These are phyloP conservation scores for Hypoxylon fragiforme DNA, from an alignment of 495 filamentous ascomycete species.

Conservation along the genomic window DNA sequence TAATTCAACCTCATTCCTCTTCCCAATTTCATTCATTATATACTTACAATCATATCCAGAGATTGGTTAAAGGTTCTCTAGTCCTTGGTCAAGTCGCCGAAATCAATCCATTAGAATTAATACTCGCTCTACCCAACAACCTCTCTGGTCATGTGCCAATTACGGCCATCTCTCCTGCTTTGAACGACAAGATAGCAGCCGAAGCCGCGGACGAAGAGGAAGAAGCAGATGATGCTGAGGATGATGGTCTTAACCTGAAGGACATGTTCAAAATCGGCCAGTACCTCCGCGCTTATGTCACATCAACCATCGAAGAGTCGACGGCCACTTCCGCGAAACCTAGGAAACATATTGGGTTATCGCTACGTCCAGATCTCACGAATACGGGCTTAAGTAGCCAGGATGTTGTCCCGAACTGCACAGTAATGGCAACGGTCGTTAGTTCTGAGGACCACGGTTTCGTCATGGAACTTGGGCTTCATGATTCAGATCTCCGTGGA, in stretches of 20 bases:
- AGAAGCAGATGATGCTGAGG: constrained; percentile 49
- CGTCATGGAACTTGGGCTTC: constrained; percentile 86
- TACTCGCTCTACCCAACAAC: constrained; percentile 86
- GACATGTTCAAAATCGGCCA: constrained; percentile 80
- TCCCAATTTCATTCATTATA: neutral
- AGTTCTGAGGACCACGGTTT: constrained; percentile 96
- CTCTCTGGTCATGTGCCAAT: constrained; percentile 86
- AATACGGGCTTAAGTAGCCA: constrained; percentile 73
- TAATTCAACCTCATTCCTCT: neutral
- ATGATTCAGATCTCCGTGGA: constrained; percentile 66
- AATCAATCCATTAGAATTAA: constrained; percentile 76
- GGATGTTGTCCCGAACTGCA: constrained; percentile 70
- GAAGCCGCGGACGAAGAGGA: constrained; percentile 61
- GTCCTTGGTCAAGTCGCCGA: constrained; percentile 84
- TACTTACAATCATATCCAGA: constrained; percentile 58
- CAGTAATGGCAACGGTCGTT: constrained; percentile 81
- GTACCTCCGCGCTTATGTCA: constrained; percentile 83
- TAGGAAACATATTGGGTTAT: constrained; percentile 82
- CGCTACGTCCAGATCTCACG: constrained; percentile 71
- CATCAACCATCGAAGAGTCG: constrained; percentile 68
- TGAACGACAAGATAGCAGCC: constrained; percentile 62
- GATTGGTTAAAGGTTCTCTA: constrained; percentile 77
- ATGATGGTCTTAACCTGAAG: constrained; percentile 68
- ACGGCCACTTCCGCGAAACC: constrained; percentile 55
- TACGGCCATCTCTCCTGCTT: constrained; percentile 76